Evolutionary conservation across 2,329 filamentous ascomycete species (phyloP).

Genomic region (Boeremia lycopersici): DNA sequence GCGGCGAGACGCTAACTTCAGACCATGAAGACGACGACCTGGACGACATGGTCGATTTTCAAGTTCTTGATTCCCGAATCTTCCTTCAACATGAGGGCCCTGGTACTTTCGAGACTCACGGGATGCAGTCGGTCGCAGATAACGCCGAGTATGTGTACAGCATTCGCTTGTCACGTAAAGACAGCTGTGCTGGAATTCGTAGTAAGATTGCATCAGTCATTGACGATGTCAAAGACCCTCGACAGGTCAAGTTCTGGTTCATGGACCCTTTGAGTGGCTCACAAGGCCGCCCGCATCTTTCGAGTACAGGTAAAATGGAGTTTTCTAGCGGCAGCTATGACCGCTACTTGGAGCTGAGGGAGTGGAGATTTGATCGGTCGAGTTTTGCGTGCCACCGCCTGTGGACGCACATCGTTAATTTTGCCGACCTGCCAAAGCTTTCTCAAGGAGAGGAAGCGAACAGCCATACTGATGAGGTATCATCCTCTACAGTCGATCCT

Average conservation of each 20-base stretch:
- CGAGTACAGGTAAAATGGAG: conserved; percentile 40
- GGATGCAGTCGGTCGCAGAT: conserved; percentile 28
- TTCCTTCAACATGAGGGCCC: conserved; percentile 47
- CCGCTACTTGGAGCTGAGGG: conserved; percentile 31
- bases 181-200: conserved; percentile 38
- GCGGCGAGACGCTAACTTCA: background rate
- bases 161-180: conserved; percentile 30
- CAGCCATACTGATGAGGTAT: conserved; percentile 2
- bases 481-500: background rate
- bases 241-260: conserved; percentile 51
- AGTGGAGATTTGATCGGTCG: conserved; percentile 35
- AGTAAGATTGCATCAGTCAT: conserved; percentile 37
- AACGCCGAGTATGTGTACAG: conserved; percentile 23
- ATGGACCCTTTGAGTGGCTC: conserved; percentile 41
- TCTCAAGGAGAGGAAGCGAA: conserved; percentile 24
- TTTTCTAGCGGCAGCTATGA: conserved; percentile 40
- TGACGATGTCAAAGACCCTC: conserved; percentile 40
- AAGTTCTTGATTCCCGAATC: conserved; percentile 41
- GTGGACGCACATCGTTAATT: conserved; percentile 44
- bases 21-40: background rate
- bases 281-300: conserved; percentile 35
- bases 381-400: conserved; percentile 34
- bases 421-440: conserved; percentile 38
- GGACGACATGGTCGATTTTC: conserved; percentile 30
- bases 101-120: conserved; percentile 44